Percentiles rank a stretch among this genome's conserved stretches.
Conservation (phyloP, 805 yeast species). For the Ogataea kodamae region DNA sequence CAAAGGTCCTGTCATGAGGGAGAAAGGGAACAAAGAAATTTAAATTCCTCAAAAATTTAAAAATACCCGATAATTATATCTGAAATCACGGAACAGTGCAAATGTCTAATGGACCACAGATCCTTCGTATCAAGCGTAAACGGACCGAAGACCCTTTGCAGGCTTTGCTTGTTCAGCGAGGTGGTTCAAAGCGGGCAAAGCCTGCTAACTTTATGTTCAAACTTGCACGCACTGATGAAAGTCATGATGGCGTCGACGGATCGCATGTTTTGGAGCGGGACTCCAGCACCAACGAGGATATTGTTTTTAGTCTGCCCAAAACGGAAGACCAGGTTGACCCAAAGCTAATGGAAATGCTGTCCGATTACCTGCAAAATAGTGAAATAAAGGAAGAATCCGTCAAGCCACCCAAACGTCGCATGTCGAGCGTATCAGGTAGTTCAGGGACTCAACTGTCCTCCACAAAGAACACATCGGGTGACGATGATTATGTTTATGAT, state of each 20-base stretch:
- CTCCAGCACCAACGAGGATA: conserved; percentile 13
- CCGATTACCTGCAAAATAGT: conserved; percentile 49
- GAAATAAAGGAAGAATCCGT: conserved; percentile 18
- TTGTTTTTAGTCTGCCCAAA: conserved; percentile 26
- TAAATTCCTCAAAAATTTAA: not conserved
- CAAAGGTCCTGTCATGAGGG: conserved; percentile 30
- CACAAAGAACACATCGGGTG: conserved; percentile 12
- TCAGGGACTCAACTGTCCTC: conserved; percentile 11
- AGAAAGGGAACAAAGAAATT: conserved; percentile 10
- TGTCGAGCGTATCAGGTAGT: conserved; percentile 25
- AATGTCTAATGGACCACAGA: conserved; percentile 43
- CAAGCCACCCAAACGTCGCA: conserved; percentile 30
- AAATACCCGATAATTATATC: conserved; percentile 1
- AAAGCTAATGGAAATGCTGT: conserved; percentile 73
- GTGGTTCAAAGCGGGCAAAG: conserved; percentile 39
- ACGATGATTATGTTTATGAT: conserved; percentile 82
- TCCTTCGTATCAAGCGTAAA: conserved; percentile 81
- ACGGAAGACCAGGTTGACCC: conserved; percentile 42
- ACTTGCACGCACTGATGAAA: conserved; percentile 46
- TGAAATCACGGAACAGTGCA: not conserved
- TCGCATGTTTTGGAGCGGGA: conserved; percentile 22
- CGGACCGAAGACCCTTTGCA: conserved; percentile 86
- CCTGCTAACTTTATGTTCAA: conserved; percentile 40
- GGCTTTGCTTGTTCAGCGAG: conserved; percentile 57
- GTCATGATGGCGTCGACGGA: conserved; percentile 17